A percentile compares a stretch with the other conserved stretches of the same genome.
Conservation (phyloP, 208 protist species). For the Trypanosoma mega region DNA sequence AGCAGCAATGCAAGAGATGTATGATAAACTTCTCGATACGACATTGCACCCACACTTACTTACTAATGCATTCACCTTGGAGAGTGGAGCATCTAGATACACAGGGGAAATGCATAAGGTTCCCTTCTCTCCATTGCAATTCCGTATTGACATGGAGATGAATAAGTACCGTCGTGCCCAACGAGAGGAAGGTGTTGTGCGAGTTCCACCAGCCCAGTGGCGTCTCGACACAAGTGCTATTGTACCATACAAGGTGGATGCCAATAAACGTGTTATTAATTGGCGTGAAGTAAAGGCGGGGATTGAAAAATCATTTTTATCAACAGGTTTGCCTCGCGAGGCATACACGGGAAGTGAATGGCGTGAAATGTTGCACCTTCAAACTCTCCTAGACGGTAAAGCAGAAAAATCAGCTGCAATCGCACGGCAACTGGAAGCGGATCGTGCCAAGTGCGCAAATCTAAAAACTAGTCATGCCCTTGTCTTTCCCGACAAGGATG, state of each 20-base stretch:
- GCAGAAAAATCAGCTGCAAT: constrained; percentile 45
- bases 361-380: constrained; percentile 70
- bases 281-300: constrained; percentile 88
- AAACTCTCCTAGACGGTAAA: constrained; percentile 46
- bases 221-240: constrained; percentile 63
- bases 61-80: constrained; percentile 73
- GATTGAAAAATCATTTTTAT: constrained; percentile 84
- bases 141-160: constrained; percentile 87
- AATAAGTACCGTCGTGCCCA: constrained; percentile 77
- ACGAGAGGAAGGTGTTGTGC: constrained; percentile 86
- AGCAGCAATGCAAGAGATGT: constrained; percentile 47
- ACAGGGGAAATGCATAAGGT: constrained; percentile 65
- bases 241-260: constrained; percentile 81
- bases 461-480: constrained; percentile 23
- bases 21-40: constrained; percentile 70
- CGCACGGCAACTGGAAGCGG: constrained; percentile 39
- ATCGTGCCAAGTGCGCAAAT: constrained; percentile 12
- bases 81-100: constrained; percentile 58
- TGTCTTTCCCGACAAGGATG: constrained; percentile 72
- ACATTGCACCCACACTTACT: constrained; percentile 82
- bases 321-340: constrained; percentile 66
- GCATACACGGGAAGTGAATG: constrained; percentile 78
- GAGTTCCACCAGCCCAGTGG: constrained; percentile 80
- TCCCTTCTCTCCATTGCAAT: constrained; percentile 78
- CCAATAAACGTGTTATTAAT: constrained; percentile 68